Conservation (phyloP, 352 stramenopile genomes). For the Sclerospora graminicola region DNA sequence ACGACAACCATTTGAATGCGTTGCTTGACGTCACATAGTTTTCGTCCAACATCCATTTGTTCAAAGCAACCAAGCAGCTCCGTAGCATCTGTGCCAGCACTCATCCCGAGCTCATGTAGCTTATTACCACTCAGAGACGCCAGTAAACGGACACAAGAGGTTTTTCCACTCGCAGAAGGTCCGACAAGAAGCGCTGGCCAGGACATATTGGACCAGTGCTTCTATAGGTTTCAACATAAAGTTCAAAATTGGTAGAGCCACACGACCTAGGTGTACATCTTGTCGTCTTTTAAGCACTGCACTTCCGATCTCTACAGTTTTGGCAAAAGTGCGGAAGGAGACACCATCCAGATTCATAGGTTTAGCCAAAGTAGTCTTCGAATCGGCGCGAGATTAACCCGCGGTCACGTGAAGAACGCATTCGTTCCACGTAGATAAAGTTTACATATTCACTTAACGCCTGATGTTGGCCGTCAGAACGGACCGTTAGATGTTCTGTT, state of each 20-base stretch:
- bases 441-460: slow-evolving; percentile 75
- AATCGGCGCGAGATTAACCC: slow-evolving; percentile 50
- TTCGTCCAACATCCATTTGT: slow-evolving; percentile 90
- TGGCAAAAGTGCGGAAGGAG: slow-evolving; percentile 38
- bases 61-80: slow-evolving; percentile 99
- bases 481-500: slow-evolving; percentile 20
- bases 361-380: slow-evolving; percentile 50
- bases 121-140: slow-evolving; percentile 64
- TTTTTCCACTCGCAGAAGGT: slow-evolving; percentile 76
- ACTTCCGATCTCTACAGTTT: slow-evolving; percentile 46
- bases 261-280: too few relatives aligned
- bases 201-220: slow-evolving; percentile 88
- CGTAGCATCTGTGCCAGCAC: slow-evolving; percentile 96
- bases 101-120: slow-evolving; percentile 94
- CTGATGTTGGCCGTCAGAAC: slow-evolving; percentile 23
- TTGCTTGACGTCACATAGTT: slow-evolving; percentile 59
- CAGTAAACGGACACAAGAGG: slow-evolving; percentile 60
- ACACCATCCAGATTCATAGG: slow-evolving; percentile 27
- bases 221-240: slow-evolving; percentile 89
- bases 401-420: slow-evolving; percentile 74
- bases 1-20: slow-evolving; percentile 38
- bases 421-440: slow-evolving; percentile 90
- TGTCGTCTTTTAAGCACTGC: slow-evolving; percentile 33
- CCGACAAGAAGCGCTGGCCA: slow-evolving; percentile 96
- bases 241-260: slow-evolving; percentile 63